phyloP scores from a whole-genome alignment of 2,329 filamentous ascomycete genomes.

The Cercospora nicotianae region DNA sequence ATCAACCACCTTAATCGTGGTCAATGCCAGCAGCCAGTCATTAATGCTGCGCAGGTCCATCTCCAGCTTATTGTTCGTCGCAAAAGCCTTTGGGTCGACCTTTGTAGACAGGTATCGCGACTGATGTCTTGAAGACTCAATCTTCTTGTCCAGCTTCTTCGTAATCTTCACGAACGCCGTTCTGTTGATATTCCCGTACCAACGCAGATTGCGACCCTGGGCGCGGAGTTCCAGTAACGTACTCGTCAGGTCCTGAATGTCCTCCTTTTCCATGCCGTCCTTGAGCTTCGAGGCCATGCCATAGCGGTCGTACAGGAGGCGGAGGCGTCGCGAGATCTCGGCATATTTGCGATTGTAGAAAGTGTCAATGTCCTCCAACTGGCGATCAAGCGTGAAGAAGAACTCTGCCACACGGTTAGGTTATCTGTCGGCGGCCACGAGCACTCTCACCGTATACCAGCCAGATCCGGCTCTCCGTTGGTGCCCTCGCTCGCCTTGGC shows the following conservation, averaged over 20 bases:
- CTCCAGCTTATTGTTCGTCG: slow-evolving; percentile 65
- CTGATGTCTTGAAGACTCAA: slow-evolving; percentile 69
- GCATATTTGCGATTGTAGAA: slow-evolving; percentile 97
- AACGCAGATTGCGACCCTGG: slow-evolving; percentile 86
- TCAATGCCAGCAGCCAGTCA: slow-evolving; percentile 82
- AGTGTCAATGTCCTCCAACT: slow-evolving; percentile 91
- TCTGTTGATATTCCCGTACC: slow-evolving; percentile 97
- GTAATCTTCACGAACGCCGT: slow-evolving; percentile 97
- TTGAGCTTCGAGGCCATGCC: slow-evolving; percentile 69
- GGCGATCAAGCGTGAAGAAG: slow-evolving; percentile 94
- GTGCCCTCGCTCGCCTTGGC: slow-evolving; percentile 56
- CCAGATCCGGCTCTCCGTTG: slow-evolving; percentile 79
- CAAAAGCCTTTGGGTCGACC: slow-evolving; percentile 85
- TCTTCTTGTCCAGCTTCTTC: slow-evolving; percentile 97
- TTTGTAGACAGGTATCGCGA: slow-evolving; percentile 85
- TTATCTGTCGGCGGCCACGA: slow-evolving; percentile 23
- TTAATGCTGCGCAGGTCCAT: slow-evolving; percentile 71
- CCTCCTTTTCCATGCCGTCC: slow-evolving; percentile 77
- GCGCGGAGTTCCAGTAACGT: slow-evolving; percentile 85
- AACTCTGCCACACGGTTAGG: slow-evolving; percentile 65
- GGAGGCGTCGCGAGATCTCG: slow-evolving; percentile 79
- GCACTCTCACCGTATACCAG: slow-evolving; percentile 63
- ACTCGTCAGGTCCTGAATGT: slow-evolving; percentile 86
- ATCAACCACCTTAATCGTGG: slow-evolving; percentile 73
- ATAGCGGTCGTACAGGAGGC: slow-evolving; percentile 84